phyloP scores from a whole-genome alignment of 2,329 filamentous ascomycete genomes.

The Aspergillus ochraceus region DNA sequence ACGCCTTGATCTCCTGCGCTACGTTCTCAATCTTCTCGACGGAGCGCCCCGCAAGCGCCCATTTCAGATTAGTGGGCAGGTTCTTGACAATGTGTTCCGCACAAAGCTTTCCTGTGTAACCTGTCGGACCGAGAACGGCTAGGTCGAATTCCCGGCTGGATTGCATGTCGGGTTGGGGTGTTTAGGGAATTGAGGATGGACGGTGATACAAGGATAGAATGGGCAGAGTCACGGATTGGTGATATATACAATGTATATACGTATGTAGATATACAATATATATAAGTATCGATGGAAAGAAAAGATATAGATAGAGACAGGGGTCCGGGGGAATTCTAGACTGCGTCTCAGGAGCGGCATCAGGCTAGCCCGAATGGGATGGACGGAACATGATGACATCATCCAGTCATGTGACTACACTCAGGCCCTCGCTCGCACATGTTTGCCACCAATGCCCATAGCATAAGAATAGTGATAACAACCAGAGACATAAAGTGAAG shows the following conservation, averaged over 20 bases:
- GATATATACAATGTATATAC: neutral
- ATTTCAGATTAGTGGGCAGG: slow-evolving; percentile 75
- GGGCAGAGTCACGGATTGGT: neutral
- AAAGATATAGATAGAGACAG: neutral
- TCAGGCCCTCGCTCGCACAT: no score
- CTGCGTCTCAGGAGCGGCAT: no score
- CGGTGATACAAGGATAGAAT: neutral
- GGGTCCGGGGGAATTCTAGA: no score
- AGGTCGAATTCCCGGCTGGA: slow-evolving; percentile 60
- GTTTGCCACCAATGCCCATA: no score
- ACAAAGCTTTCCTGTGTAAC: slow-evolving; percentile 79
- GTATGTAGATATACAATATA: neutral
- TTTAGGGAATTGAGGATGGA: neutral
- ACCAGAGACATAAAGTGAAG: no score
- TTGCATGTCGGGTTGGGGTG: slow-evolving; percentile 34
- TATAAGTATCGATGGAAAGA: neutral
- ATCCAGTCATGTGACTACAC: neutral
- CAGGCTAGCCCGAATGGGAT: no score
- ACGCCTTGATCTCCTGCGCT: slow-evolving; percentile 62
- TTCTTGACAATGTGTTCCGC: slow-evolving; percentile 72
- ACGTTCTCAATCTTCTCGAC: slow-evolving; percentile 69
- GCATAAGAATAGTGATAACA: no score
- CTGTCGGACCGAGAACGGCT: slow-evolving; percentile 67
- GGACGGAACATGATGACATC: neutral
- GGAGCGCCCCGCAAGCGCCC: slow-evolving; percentile 87